Evolutionary conservation across 1,284 basidiomycete species (phyloP), one percentile per base, ranked within the genome.

Genomic region (Thecaphora frezii): DNA sequence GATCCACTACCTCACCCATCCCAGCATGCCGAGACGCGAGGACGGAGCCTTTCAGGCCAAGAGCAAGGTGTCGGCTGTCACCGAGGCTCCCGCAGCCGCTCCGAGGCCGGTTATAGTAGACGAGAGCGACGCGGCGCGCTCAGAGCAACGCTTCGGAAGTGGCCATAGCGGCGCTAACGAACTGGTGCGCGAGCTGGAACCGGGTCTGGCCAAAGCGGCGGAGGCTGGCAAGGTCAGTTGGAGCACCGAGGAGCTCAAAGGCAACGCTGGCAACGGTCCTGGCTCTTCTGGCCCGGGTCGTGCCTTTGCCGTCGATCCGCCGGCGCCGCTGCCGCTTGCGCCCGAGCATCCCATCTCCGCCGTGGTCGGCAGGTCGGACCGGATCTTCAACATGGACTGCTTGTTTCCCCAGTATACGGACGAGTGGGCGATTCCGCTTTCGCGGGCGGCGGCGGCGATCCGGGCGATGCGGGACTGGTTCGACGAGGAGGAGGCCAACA

Each of bases 361-460:
- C 8, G 55, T 59, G 41, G 66, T 75, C 0, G 74, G 74, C 52
- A 63, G 62, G 1, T 74, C 74, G 28, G 67, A 71, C 44, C 44
- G 44, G 23, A 62, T 78, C 46, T 77, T 77, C 65, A 78, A 78
- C 68, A 72, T 78, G 66, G 76, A 78, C 64, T 79, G 73, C 53
- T 66, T 78, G 47, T 73, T 76, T 55, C 62, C 66, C 18, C 73
- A 78, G 58, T 76, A 77, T 56, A 79, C 75, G 19, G 54, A 73
- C 64, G 93, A 97, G 81, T 97, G 92, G 90, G 90, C 92, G 2
- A 84, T 97, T 39, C 90, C 91, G 8, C 87, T 86, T 68, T 82
- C 83, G 38, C 60, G 73, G 19, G 74, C 80, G 13, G 76, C 82
- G 52, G 82, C 83, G 0, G 91, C 89, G 69, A 83, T 98, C 46